Conservation (phyloP, 176 grass and related monocot species). For the Oryza australiensis region DNA sequence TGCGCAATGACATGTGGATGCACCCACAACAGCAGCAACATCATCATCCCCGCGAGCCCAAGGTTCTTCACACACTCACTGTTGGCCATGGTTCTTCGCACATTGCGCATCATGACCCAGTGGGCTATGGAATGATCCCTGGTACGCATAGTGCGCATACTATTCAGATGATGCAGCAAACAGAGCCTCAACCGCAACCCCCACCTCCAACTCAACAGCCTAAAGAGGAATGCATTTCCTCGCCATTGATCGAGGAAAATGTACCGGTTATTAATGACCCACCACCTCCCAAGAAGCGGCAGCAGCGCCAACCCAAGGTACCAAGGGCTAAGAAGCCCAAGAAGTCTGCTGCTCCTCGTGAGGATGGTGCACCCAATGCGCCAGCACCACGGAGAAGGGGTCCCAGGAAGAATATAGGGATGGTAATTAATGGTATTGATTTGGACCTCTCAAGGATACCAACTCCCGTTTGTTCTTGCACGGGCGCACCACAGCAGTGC, state of each 20-base stretch:
- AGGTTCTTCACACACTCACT: conserved; percentile 19
- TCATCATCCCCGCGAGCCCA: conserved; percentile 6
- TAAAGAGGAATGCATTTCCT: conserved; percentile 27
- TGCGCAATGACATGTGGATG: conserved; percentile 28
- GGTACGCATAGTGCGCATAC: conserved; percentile 22
- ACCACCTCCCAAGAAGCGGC: conserved; percentile 43
- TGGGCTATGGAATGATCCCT: conserved; percentile 33
- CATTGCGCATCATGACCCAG: conserved; percentile 23
- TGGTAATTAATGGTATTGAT: conserved; percentile 58
- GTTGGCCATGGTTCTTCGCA: not conserved
- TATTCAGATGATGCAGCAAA: conserved; percentile 47
- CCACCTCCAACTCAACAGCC: conserved; percentile 4
- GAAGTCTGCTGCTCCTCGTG: conserved; percentile 26
- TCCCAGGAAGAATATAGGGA: conserved; percentile 39
- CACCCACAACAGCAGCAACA: not conserved
- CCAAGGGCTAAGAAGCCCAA: conserved; percentile 54
- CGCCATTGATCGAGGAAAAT: conserved; percentile 25
- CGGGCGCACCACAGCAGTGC: conserved; percentile 52
- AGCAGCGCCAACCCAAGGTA: conserved; percentile 30
- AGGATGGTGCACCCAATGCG: conserved; percentile 14
- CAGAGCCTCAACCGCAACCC: conserved; percentile 8
- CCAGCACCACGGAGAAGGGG: conserved; percentile 36
- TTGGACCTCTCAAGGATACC: conserved; percentile 56
- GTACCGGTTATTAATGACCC: conserved; percentile 21
- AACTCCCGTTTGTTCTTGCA: conserved; percentile 56